These are phyloP conservation scores for Plectosphaerella cucumerina DNA, from an alignment of 2,329 filamentous ascomycete genomes.

Conservation along the genomic window DNA sequence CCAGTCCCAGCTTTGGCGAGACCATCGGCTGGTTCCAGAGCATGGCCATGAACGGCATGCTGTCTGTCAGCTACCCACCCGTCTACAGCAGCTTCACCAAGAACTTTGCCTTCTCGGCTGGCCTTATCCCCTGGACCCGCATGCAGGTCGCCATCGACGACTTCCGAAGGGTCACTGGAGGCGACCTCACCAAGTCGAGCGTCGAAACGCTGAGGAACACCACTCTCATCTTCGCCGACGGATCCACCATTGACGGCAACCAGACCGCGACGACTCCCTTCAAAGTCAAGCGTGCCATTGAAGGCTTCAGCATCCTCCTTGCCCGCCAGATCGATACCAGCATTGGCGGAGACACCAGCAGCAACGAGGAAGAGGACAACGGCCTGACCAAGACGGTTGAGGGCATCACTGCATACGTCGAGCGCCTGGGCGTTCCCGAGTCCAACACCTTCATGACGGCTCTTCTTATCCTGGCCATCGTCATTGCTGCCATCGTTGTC, in stretches of 20 bases:
- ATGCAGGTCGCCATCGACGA: conserved; percentile 80
- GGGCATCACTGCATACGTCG: conserved; percentile 78
- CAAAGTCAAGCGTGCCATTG: conserved; percentile 40
- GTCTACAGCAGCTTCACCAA: conserved; percentile 86
- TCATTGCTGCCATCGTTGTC: conserved; percentile 78
- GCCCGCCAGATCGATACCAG: conserved; percentile 48
- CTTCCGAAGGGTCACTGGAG: conserved; percentile 77
- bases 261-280: conserved; percentile 1
- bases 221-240: conserved; percentile 67
- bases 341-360: conserved; percentile 27
- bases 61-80: conserved; percentile 81
- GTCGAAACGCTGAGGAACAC: conserved; percentile 70
- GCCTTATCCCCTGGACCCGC: conserved; percentile 74
- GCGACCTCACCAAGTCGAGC: conserved; percentile 78
- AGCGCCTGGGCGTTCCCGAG: conserved; percentile 78
- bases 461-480: conserved; percentile 80
- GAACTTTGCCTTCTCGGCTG: conserved; percentile 91
- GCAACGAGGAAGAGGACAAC: conserved; percentile 17
- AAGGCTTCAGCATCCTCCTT: conserved; percentile 43
- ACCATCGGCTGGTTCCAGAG: conserved; percentile 88
- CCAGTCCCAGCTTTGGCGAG: conserved; percentile 81
- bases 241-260: conserved; percentile 39
- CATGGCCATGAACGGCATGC: conserved; percentile 94
- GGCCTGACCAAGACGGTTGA: conserved; percentile 47
- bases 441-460: conserved; percentile 97